phyloP scores from a whole-genome alignment of 441 rosid genomes.

The Breynia disticha region DNA sequence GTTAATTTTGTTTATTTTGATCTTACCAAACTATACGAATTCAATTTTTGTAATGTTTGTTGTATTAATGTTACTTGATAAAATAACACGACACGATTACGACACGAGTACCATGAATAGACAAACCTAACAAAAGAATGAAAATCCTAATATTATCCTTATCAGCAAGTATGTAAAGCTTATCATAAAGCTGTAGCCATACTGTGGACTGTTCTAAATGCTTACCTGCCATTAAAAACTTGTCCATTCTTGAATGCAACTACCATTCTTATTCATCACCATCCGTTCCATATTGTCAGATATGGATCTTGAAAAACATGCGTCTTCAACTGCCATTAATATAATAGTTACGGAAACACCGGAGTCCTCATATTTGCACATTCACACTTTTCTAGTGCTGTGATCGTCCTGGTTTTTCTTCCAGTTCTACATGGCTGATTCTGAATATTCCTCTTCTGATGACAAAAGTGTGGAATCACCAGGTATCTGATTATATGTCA shows the following conservation, averaged over 20 bases:
- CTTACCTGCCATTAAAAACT: slow-evolving; percentile 10
- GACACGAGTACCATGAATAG: too few relatives aligned
- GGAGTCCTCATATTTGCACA: not conserved
- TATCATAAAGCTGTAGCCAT: not conserved
- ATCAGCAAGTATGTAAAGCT: too few relatives aligned
- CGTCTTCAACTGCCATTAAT: too few relatives aligned
- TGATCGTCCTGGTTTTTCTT: not conserved
- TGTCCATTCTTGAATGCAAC: slow-evolving; percentile 15
- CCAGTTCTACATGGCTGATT: slow-evolving; percentile 30
- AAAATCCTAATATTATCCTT: too few relatives aligned
- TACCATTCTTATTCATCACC: slow-evolving; percentile 27
- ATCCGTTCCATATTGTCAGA: slow-evolving; percentile 7
- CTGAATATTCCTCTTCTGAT: slow-evolving; percentile 34
- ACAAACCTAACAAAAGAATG: too few relatives aligned
- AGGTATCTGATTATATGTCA: slow-evolving; percentile 18
- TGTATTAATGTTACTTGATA: too few relatives aligned
- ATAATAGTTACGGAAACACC: slow-evolving; percentile 2
- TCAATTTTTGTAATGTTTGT: too few relatives aligned
- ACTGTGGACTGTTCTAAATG: not conserved
- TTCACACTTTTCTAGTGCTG: not conserved
- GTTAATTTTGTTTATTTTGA: too few relatives aligned
- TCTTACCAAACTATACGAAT: too few relatives aligned
- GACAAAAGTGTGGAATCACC: slow-evolving; percentile 18
- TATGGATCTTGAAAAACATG: not conserved
- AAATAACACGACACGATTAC: too few relatives aligned